Base-by-base conservation (phyloP, 2,329 filamentous ascomycete genomes). In the Grosmannia clavigera region DNA sequence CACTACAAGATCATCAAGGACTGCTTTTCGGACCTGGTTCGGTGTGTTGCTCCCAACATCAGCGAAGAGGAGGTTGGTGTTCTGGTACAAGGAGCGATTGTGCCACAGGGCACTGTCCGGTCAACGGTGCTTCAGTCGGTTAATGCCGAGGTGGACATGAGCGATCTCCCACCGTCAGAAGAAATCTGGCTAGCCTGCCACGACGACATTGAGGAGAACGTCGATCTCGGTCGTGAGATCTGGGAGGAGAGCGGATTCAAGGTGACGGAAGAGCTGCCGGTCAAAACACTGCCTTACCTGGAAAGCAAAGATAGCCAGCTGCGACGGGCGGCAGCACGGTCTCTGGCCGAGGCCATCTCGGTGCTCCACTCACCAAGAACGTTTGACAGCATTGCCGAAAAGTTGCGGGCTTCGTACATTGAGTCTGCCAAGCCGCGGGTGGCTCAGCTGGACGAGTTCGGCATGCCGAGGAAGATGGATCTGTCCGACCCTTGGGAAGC, bases 1-100 rank as follows among this genome's bases (percentile, higher is more conserved):
- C 94, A 99, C 72, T 96, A 96, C 76, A 96, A 96, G 73, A 78
- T 92, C 61, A 84, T 96, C 73, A 96, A 92, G 71, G 94, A 99
- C 72, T 95, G 90, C 68, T 82, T 99, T 64, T 81, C 87, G 59
- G 90, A 97, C 70, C 81, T 95, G 65, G 90, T 89, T 67, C 85
- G 91, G 62, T 92, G 87, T 64, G 81, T 97, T 58, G 87, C 92
- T 3, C 84, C 88, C 2, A 96, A 90, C 67, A 91, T 96, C 65
- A 85, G 72, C 60, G 71, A 78, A 3, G 73, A 80, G 1, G 95
- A 99, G 73, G 85, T 94, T 60, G 74, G 77, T 12, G 82, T 89
- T 19, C 80, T 97, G n/a, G 81, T 91, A 12, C 81, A 83, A 63
- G 94, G 92, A 46, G 78, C 82, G 0, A 91, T 94, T 65, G 88